Conservation (phyloP, 139 green algal species). For the Micractinium sp. region DNA sequence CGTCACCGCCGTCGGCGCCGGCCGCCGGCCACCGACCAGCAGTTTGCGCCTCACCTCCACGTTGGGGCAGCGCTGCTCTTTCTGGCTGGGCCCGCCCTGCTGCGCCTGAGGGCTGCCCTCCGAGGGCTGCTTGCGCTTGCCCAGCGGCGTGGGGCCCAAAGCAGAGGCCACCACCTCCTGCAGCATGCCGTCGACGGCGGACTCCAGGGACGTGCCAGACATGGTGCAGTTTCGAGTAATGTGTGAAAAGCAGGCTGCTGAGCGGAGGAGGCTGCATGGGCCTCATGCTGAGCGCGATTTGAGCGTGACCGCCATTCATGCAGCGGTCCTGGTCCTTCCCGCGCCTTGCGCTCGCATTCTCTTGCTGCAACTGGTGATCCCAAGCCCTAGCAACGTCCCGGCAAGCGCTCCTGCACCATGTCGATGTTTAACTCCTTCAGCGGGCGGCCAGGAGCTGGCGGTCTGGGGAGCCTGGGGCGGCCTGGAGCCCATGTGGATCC, state of each 20-base stretch:
- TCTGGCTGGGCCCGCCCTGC: background rate
- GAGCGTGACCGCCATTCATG: background rate
- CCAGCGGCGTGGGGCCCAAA: background rate
- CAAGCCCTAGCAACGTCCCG: background rate
- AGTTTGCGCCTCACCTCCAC: background rate
- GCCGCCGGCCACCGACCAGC: background rate
- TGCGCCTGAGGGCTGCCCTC: background rate
- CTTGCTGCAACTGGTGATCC: no score
- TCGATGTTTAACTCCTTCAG: background rate
- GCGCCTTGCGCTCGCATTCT: background rate
- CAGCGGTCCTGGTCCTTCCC: background rate
- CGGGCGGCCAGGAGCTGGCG: background rate
- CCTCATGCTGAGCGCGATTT: background rate
- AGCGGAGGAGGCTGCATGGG: no score
- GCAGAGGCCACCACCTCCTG: background rate
- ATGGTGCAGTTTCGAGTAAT: background rate
- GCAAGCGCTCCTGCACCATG: background rate
- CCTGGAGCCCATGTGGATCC: background rate
- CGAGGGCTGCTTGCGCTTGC: background rate
- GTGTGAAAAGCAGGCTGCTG: background rate
- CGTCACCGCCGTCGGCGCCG: no score
- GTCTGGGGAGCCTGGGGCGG: background rate
- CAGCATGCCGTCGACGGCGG: slow-evolving; percentile 14
- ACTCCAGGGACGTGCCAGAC: background rate
- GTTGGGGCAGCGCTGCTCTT: slow-evolving; percentile 9